Conservation (phyloP, 495 filamentous ascomycete species). For the Parachaetomium inaequale region DNA sequence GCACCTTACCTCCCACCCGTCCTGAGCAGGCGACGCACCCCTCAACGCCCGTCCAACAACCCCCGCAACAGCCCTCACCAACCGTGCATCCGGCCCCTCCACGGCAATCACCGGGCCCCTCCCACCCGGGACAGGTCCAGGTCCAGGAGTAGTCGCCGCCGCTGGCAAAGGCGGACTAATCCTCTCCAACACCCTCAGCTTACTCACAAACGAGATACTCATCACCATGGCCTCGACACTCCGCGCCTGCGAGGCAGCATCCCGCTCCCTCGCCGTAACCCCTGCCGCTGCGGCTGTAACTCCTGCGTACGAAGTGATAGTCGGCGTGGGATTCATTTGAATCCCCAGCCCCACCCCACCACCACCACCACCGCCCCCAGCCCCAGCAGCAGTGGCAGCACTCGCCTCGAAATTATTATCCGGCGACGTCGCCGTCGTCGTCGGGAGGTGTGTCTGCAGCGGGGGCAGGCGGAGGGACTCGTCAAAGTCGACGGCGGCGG, state of each 20-base stretch:
- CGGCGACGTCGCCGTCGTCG: too few relatives aligned
- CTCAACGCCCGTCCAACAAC: conserved; percentile 60
- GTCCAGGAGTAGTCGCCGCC: conserved; percentile 12
- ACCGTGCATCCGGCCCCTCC: conserved; percentile 62
- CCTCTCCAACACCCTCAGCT: conserved; percentile 43
- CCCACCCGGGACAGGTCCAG: conserved; percentile 39
- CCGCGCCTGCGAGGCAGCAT: conserved; percentile 1
- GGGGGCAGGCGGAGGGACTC: conserved; percentile 56
- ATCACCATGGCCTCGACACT: conserved; percentile 68
- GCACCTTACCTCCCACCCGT: conserved; percentile 51
- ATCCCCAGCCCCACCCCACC: conserved; percentile 27
- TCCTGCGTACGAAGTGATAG: not conserved
- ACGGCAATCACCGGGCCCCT: conserved; percentile 77
- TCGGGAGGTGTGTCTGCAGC: conserved; percentile 48
- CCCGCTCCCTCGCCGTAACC: not conserved
- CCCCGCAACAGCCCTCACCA: conserved; percentile 53
- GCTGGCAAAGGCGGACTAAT: conserved; percentile 46
- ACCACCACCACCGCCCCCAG: too few relatives aligned
- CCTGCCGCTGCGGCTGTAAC: not conserved
- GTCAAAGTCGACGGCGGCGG: conserved; percentile 30
- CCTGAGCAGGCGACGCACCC: conserved; percentile 33
- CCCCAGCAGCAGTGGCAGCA: too few relatives aligned
- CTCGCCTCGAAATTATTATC: too few relatives aligned
- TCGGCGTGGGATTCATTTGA: conserved; percentile 4
- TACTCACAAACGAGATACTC: conserved; percentile 66